phyloP scores from a whole-genome alignment of 108 stramenopile genomes.

The Skeletonema costatum region DNA sequence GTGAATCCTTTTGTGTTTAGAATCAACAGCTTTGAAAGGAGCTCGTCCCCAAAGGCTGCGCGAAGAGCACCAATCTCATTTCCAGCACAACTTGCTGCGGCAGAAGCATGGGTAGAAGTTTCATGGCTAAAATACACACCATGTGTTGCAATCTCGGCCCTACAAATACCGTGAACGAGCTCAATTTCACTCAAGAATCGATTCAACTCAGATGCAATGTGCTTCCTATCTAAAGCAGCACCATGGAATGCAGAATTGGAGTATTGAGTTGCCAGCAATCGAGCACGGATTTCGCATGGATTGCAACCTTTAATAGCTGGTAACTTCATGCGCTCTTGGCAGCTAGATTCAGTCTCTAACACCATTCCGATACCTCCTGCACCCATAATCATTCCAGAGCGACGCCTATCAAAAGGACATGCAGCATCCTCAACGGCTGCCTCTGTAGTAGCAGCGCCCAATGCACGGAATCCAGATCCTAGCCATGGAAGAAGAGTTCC shows the following conservation, averaged over 20 bases:
- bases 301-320: slow-evolving; percentile 38
- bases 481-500: slow-evolving; percentile 94
- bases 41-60: slow-evolving; percentile 89
- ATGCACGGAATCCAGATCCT: slow-evolving; percentile 89
- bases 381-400: slow-evolving; percentile 94
- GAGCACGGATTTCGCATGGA: slow-evolving; percentile 75
- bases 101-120: slow-evolving; percentile 93
- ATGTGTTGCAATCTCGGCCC: slow-evolving; percentile 88
- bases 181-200: slow-evolving; percentile 89
- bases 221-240: slow-evolving; percentile 91
- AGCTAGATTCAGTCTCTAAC: slow-evolving; percentile 85
- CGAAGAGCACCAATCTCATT: slow-evolving; percentile 94
- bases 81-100: slow-evolving; percentile 88
- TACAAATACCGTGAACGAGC: slow-evolving; percentile 87
- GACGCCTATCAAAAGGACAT: slow-evolving; percentile 90
- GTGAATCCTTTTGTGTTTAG: slow-evolving; percentile 96
- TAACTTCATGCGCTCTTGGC: slow-evolving; percentile 60
- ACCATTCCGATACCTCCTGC: slow-evolving; percentile 95
- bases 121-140: slow-evolving; percentile 98
- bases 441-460: slow-evolving; percentile 91
- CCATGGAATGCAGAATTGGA: slow-evolving; percentile 96
- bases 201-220: slow-evolving; percentile 91
- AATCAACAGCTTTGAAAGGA: slow-evolving; percentile 84
- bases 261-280: slow-evolving; percentile 90
- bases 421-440: slow-evolving; percentile 83